Percentiles rank a stretch among this genome's conserved stretches.
Evolutionary conservation across 331 rosid species (phyloP).

Genomic region (Quercus lobata): DNA sequence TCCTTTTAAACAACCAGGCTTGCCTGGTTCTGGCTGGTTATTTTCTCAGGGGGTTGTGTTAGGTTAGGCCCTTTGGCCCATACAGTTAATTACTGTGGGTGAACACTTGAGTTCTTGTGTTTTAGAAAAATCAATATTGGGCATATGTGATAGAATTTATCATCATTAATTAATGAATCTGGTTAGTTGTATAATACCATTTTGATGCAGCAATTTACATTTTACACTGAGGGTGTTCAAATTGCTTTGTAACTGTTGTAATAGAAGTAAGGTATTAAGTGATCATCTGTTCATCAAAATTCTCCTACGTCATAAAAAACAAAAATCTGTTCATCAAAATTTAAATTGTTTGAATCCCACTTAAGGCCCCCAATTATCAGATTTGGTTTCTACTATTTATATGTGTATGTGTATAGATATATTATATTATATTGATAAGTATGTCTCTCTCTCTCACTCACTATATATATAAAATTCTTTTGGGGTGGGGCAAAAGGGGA

Average conservation of each 20-base stretch:
- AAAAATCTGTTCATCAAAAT: background rate
- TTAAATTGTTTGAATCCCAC: background rate
- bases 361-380: background rate
- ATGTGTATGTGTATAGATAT: too few species aligned
- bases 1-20: constrained; percentile 8
- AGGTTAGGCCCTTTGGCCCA: background rate
- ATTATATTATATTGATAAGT: too few species aligned
- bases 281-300: background rate
- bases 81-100: constrained; percentile 7
- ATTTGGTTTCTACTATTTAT: background rate
- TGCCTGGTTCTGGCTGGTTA: background rate
- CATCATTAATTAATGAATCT: background rate
- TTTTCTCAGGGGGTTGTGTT: background rate
- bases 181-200: background rate
- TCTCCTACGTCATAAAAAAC: background rate
- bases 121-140: background rate
- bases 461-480: background rate
- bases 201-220: background rate
- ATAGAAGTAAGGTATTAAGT: too few species aligned
- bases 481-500: background rate
- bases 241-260: background rate
- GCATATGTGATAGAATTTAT: background rate
- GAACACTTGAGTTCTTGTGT: background rate
- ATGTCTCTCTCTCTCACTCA: too few species aligned
- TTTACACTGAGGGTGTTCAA: background rate